A percentile compares a stretch with the other conserved stretches of the same genome.
Evolutionary conservation across 352 stramenopile species (phyloP).

Genomic region (Phytopythium mirpurense): DNA sequence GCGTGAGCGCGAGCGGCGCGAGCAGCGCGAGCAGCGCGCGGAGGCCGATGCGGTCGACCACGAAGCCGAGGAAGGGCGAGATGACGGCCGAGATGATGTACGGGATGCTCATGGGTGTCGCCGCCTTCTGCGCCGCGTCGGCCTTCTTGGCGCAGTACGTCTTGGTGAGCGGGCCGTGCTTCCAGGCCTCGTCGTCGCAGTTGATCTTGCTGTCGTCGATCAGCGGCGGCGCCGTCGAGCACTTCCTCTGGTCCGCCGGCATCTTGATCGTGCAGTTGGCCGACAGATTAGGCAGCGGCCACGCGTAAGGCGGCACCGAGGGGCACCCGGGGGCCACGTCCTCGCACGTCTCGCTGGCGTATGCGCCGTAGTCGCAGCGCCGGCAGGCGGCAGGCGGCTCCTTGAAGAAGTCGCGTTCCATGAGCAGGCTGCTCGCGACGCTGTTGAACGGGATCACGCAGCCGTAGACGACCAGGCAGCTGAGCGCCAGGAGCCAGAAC

Average conservation of each 20-base stretch:
- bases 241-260: slow-evolving; percentile 55
- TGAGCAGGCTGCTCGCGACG: slow-evolving; percentile 88
- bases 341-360: slow-evolving; percentile 46
- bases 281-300: slow-evolving; percentile 63
- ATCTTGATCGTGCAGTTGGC: slow-evolving; percentile 67
- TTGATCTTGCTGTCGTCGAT: slow-evolving; percentile 74
- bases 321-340: slow-evolving; percentile 45
- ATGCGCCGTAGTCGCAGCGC: slow-evolving; percentile 54
- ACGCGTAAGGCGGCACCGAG: slow-evolving; percentile 63
- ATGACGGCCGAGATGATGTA: slow-evolving; percentile 90
- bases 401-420: slow-evolving; percentile 89
- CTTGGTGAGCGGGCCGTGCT: slow-evolving; percentile 45
- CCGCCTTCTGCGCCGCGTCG: slow-evolving; percentile 55
- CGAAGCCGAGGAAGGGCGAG: slow-evolving; percentile 86
- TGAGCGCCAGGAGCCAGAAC: slow-evolving; percentile 89
- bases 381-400: slow-evolving; percentile 38
- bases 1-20: slow-evolving; percentile 67
- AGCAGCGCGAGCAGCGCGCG: slow-evolving; percentile 78
- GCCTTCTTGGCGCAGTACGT: slow-evolving; percentile 61
- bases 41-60: slow-evolving; percentile 88
- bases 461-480: slow-evolving; percentile 90
- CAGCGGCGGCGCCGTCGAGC: slow-evolving; percentile 42
- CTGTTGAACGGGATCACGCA: slow-evolving; percentile 94
- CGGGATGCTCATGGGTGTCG: slow-evolving; percentile 90
- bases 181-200: slow-evolving; percentile 70